Base-by-base conservation (phyloP, 2,329 filamentous ascomycete species). In the Leptographium lundbergii region DNA sequence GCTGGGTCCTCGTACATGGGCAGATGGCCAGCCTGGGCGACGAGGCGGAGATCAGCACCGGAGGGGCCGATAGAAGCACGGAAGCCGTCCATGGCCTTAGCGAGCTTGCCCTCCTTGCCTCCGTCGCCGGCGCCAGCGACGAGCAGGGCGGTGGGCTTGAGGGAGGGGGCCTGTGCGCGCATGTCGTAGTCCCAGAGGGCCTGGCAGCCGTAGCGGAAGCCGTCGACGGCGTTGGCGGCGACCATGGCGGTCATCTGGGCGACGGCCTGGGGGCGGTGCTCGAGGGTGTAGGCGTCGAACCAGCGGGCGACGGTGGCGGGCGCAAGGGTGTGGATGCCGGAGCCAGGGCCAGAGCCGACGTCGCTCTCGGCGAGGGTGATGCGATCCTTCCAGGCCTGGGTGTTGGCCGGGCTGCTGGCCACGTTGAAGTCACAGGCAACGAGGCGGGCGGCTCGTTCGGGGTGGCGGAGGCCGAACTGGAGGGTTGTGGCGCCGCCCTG, bases 371-470 rank as follows among this genome's bases (percentile, higher is more conserved):
- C 84, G 3, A 91, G 70, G 0, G 74, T 80, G 59, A 89, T 86
- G 32, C 90, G 85, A 51, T 91, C 87, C 59, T 82, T 82, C 90
- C 90, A 95, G 0, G 88, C 87, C 54, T 83, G 80, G 4, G 85
- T 86, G 73, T 95, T 95, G 42, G 84, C 84, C 0, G 84, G 74
- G 61, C 87, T 89, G 0, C 86, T 84, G 6, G 82, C 78, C 9
- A 81, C 79, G 70, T 91, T 92, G 67, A 89, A 95, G 71, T 94
- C 89, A 70, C 88, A 91, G 4, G 85, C 79, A 25, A 92, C 75
- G 69, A 91, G 88, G 70, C 88, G 91, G 5, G 85, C 79, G 27
- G 92, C 75, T 68, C 90, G 88, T 77, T 1, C 73, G 0, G 88
- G 85, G 65, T 88, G 79, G 48, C 77, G 77, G 56, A 95, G 79